Evolutionary conservation across 306 rosid genomes (phyloP).

Genomic region (Cicer judaicum): DNA sequence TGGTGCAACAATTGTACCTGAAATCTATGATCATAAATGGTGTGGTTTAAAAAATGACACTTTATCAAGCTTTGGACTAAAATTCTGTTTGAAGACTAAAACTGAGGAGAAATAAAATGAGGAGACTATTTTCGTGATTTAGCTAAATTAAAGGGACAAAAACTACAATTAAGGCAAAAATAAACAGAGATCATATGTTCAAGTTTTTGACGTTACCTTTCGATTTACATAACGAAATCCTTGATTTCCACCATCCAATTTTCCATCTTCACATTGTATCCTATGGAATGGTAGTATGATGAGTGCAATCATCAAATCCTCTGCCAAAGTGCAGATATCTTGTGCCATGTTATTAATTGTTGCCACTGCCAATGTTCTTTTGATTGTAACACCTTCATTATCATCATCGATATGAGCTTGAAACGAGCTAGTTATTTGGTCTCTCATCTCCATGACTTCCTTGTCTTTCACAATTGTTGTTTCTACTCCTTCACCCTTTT

Average conservation of each 20-base stretch:
- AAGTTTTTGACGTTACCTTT: constrained; percentile 59
- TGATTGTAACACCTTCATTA: constrained; percentile 57
- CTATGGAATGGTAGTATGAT: constrained; percentile 88
- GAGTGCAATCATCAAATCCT: constrained; percentile 70
- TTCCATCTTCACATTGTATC: constrained; percentile 61
- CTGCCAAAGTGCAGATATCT: constrained; percentile 74
- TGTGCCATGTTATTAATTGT: constrained; percentile 66
- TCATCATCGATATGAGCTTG: constrained; percentile 56
- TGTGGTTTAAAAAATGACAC: no score
- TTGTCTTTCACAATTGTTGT: constrained; percentile 60
- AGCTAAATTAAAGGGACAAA: no score
- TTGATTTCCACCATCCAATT: constrained; percentile 59
- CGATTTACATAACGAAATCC: constrained; percentile 83
- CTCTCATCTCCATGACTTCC: constrained; percentile 61
- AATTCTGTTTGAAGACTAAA: no score
- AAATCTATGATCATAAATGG: no score
- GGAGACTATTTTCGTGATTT: no score
- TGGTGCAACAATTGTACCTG: no score
- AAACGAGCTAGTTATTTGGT: constrained; percentile 60
- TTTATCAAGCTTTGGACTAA: no score
- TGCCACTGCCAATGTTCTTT: constrained; percentile 67
- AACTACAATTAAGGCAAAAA: not conserved
- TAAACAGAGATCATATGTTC: not conserved
- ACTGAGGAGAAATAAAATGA: no score
- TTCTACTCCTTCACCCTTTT: constrained; percentile 54